Base-by-base conservation (phyloP, 2,329 filamentous ascomycete species). In the Camillea tinctor region DNA sequence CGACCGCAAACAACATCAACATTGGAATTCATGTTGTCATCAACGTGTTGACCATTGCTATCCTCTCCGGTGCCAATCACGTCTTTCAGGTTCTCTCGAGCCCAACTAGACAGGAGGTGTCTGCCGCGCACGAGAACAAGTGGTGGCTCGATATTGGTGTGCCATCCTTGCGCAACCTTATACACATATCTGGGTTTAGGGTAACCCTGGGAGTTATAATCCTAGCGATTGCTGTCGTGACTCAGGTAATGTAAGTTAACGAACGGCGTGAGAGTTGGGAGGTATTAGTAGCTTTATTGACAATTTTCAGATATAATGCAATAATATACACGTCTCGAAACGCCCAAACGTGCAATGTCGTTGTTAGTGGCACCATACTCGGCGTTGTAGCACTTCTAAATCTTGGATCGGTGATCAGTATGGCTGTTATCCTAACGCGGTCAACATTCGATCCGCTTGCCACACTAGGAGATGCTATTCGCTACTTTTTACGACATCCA, bases 61-160 rank as follows among this genome's bases (percentile, higher is more conserved):
- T 84, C 20, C 68, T 85, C 13, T 78, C 78, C 0, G 79, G 78
- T 2, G 82, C 78, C 11, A 84, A 83, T 71, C 85, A 84, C 66
- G 74, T 76, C 48, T 81, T 83, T 59, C 83, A 85, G 68, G 75
- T 83, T n/a, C 77, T 85, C 13, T 77, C 74, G 65, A 84, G 82
- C 63, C 83, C 83, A 5, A 84, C 81, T 7, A 76, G 82, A 49
- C 69, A 69, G 11, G 82, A 85, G 64, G 68, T 85, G 8, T 73
- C 77, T 24, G 68, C 64, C 13, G 82, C 82, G 4, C 83, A 85
- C 63, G 72, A 71, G 11, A 72, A 70, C 36, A 75, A 73, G 64
- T 72, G 68, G 51, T 84, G 81, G 82, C 69, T 85, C 55, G 81
- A 85, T 61, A 80, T 85, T 24, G 83, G 83, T 6, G 74, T 84